Conservation (phyloP, 192 early-diverging fungal species). For the Coemansia sp. region DNA sequence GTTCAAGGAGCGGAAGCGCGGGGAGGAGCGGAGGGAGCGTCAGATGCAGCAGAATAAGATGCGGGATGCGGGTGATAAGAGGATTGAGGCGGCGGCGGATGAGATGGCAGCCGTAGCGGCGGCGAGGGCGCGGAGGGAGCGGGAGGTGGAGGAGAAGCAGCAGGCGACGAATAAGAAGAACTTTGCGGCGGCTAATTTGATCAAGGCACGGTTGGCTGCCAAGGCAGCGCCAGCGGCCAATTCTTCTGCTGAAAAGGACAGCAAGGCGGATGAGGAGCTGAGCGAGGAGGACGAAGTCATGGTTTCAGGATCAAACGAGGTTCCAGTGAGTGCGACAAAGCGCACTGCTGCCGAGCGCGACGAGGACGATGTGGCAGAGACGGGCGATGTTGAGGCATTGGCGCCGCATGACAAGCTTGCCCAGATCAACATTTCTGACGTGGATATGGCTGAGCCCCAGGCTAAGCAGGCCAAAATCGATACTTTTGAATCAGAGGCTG, state of each 20-base stretch:
- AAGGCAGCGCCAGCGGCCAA: neutral
- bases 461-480: slow-evolving; percentile 22
- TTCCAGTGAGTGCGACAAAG: slow-evolving; percentile 30
- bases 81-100: slow-evolving; percentile 45
- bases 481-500: neutral
- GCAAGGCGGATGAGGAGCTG: neutral
- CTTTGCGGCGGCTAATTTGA: slow-evolving; percentile 61
- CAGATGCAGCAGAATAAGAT: slow-evolving; percentile 14
- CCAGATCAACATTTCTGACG: neutral
- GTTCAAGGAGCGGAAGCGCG: slow-evolving; percentile 66
- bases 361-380: slow-evolving; percentile 17
- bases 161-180: slow-evolving; percentile 38
- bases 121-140: slow-evolving; percentile 40
- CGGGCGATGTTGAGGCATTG: neutral
- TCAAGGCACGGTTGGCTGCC: slow-evolving; percentile 61
- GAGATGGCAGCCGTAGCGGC: slow-evolving; percentile 55
- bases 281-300: slow-evolving; percentile 21
- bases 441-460: slow-evolving; percentile 15
- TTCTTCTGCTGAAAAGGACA: neutral
- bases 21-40: slow-evolving; percentile 55
- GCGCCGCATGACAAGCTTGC: neutral
- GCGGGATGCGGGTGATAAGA: slow-evolving; percentile 27
- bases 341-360: slow-evolving; percentile 55
- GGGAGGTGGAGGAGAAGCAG: slow-evolving; percentile 16
- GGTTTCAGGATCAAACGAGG: slow-evolving; percentile 16